Evolutionary conservation across 768 basidiomycete species (phyloP), one percentile per base, ranked within the genome.

Genomic region (Lactifluus rugatus): DNA sequence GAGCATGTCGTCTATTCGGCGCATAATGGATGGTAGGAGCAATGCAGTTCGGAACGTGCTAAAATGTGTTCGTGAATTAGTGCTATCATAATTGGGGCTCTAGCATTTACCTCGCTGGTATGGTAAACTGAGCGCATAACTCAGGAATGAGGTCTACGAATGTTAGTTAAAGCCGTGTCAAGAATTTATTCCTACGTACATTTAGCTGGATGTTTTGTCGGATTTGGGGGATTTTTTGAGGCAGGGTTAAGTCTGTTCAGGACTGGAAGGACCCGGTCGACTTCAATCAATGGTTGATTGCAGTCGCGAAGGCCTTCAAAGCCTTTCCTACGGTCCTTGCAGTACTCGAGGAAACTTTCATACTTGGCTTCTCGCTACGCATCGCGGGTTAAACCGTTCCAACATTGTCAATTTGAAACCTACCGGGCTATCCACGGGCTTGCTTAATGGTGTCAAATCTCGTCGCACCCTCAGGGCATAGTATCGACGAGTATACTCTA

Each of bases 401-500:
- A 46, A 21, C 10, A 46, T 57, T 42, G 28, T 51, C 32, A 49
- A 49, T 23, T 11, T 28, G 42, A 34, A 41, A 37, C 84, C 63
- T 70, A 89, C 87, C 32, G 75, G 71, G 57, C 82, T 82, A 66
- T 85, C 85, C 23, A 69, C 71, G 9, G 84, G 84, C 65, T 83
- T 83, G 69, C 85, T 87, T 58, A 85, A 68, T 28, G 91, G 90
- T 16, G 78, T 83, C 64, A 93, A 67, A 68, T 93, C 91, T 21
- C 65, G 71, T 51, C 89, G 74, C 32, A 90, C 68, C 44, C 68
- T 71, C 26, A 80, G 66, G 19, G 78, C 78, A 64, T 76, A 78
- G 67, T 85, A 90, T 46, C 88, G 77, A 58, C 84, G 74, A 2
- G 87, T 89, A 65, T 84, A 87, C 66, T 88, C 87, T n/a, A 81